These are phyloP conservation scores for Colletotrichum godetiae DNA, from an alignment of 2,329 filamentous ascomycete genomes.

Conservation along the genomic window DNA sequence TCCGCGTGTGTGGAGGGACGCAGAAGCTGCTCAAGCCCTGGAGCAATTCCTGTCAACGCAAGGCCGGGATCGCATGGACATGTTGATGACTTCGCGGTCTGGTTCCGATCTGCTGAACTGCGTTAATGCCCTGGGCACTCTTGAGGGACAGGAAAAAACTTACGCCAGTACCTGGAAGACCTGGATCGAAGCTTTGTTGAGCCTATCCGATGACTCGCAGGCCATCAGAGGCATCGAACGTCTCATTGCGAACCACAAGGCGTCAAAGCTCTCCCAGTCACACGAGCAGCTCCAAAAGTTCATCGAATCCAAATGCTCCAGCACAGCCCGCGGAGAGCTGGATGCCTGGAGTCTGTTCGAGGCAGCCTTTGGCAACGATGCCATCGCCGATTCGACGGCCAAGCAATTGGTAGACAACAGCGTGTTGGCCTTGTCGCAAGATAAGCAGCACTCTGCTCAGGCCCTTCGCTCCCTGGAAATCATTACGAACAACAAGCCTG, in stretches of 20 bases:
- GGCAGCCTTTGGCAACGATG: conserved; percentile 56
- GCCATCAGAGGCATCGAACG: conserved; percentile 51
- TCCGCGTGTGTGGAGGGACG: conserved; percentile 53
- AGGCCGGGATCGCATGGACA: conserved; percentile 64
- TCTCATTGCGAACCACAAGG: conserved; percentile 59
- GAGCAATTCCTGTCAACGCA: conserved; percentile 59
- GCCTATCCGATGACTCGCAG: conserved; percentile 41
- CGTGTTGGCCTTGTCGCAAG: conserved; percentile 44
- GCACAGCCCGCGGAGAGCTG: conserved; percentile 13
- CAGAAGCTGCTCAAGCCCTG: conserved; percentile 47
- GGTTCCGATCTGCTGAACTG: conserved; percentile 73
- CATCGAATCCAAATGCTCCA: conserved; percentile 43
- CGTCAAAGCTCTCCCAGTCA: conserved; percentile 51
- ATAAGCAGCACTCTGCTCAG: conserved; percentile 42
- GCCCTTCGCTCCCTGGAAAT: conserved; percentile 60
- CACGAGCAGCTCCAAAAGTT: conserved; percentile 58
- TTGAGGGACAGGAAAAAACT: conserved; percentile 48
- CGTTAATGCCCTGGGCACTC: conserved; percentile 66
- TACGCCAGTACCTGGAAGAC: conserved; percentile 58
- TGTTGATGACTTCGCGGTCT: conserved; percentile 76
- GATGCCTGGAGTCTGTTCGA: conserved; percentile 60
- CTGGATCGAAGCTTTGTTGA: conserved; percentile 56
- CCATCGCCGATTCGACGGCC: conserved; percentile 49
- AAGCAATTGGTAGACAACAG: conserved; percentile 49
- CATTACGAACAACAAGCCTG: conserved; percentile 56